Evolutionary conservation across 2,329 filamentous ascomycete genomes (phyloP).

Genomic region (Aspergillus sp.): DNA sequence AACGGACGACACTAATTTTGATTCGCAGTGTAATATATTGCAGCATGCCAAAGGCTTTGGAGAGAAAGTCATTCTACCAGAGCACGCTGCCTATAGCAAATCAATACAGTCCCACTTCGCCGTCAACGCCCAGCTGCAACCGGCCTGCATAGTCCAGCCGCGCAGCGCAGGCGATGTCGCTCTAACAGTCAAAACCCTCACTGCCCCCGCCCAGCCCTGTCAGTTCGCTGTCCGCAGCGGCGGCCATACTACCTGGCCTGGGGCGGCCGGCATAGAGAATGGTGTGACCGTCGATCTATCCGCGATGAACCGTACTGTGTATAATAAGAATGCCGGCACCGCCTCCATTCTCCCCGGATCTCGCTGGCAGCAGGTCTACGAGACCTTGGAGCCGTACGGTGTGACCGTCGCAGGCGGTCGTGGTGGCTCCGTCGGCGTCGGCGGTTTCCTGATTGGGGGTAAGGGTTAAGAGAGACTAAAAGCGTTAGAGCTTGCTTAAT

Average conservation of each 20-base stretch:
- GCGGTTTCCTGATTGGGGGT: slow-evolving; percentile 15
- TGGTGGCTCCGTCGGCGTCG: slow-evolving; percentile 13
- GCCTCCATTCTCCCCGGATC: slow-evolving; percentile 12
- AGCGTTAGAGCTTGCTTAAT: not conserved
- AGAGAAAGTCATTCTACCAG: slow-evolving; percentile 10
- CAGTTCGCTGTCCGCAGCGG: slow-evolving; percentile 32
- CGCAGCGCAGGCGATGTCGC: slow-evolving; percentile 14
- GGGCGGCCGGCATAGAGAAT: slow-evolving; percentile 31
- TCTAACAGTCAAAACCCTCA: slow-evolving; percentile 10
- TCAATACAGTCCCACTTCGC: slow-evolving; percentile 15
- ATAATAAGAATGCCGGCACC: slow-evolving; percentile 5
- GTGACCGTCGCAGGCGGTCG: slow-evolving; percentile 14
- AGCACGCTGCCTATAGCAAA: slow-evolving; percentile 8
- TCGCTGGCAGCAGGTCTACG: slow-evolving; percentile 13
- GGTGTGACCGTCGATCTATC: slow-evolving; percentile 37
- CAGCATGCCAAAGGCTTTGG: not conserved
- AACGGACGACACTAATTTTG: not conserved
- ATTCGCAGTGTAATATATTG: not conserved
- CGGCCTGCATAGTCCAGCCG: slow-evolving; percentile 18
- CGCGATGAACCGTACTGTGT: slow-evolving; percentile 12
- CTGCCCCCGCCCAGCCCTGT: slow-evolving; percentile 5
- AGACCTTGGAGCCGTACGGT: slow-evolving; percentile 6
- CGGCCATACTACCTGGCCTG: slow-evolving; percentile 33
- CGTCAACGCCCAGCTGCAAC: slow-evolving; percentile 14
- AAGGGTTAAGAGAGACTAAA: slow-evolving; percentile 1